Percentiles rank a stretch among this genome's conserved stretches.
Evolutionary conservation across 2,329 filamentous ascomycete genomes (phyloP).

Genomic region (Ustilaginoidea virens): DNA sequence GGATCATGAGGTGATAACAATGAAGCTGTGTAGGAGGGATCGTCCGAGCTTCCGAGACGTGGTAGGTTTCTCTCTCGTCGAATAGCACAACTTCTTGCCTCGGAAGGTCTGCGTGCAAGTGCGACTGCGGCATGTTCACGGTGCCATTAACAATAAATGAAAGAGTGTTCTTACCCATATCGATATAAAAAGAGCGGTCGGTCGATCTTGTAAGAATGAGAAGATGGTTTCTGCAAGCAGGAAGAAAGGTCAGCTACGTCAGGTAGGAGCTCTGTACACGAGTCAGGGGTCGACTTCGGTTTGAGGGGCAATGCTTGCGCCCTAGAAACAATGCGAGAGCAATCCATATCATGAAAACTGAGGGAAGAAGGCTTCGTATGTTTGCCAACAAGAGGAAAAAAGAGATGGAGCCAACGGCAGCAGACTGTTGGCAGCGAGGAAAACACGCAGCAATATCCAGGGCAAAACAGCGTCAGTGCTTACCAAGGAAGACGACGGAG

Average conservation of each 20-base stretch:
- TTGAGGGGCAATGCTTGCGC: too few species aligned
- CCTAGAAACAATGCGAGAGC: not conserved
- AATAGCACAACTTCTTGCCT: too few species aligned
- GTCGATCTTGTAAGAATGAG: conserved; percentile 12
- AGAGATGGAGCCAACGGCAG: not conserved
- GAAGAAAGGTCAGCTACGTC: conserved; percentile 2
- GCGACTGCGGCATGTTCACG: too few species aligned
- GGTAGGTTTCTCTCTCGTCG: too few species aligned
- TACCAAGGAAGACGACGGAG: conserved; percentile 9
- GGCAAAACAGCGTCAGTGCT: not conserved
- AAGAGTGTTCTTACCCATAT: conserved; percentile 25
- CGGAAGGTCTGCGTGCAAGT: conserved; percentile 6
- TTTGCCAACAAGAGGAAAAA: not conserved
- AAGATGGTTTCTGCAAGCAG: conserved; percentile 7
- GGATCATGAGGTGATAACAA: conserved; percentile 6
- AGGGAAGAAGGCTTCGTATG: not conserved
- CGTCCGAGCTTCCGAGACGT: too few species aligned
- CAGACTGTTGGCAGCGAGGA: not conserved
- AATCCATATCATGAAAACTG: not conserved
- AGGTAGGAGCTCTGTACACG: conserved; percentile 10
- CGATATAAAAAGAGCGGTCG: conserved; percentile 23
- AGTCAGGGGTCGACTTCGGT: conserved; percentile 10
- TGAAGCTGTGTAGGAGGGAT: too few species aligned
- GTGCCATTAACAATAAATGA: conserved; percentile 8
- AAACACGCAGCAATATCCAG: not conserved